A percentile compares a stretch with the other conserved stretches of the same genome.
phyloP scores from a whole-genome alignment of 202 grass and related monocot genomes.

The Carex arenaria region DNA sequence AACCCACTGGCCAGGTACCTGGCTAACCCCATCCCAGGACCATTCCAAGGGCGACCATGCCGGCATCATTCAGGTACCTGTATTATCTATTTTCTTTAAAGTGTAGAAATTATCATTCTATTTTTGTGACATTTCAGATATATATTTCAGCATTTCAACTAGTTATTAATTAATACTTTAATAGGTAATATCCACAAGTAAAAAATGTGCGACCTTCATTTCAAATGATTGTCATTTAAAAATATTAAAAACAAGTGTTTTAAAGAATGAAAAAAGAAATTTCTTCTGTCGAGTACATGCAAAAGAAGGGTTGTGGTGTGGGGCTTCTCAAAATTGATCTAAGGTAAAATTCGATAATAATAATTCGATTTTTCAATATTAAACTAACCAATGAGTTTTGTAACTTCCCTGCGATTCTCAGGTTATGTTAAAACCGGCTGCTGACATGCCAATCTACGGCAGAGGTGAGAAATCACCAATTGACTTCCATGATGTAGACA shows the following conservation, averaged over 20 bases:
- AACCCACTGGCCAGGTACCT: constrained; percentile 96
- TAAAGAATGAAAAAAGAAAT: background rate
- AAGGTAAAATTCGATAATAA: background rate
- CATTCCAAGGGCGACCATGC: constrained; percentile 73
- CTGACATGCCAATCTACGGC: constrained; percentile 55
- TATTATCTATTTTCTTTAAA: background rate
- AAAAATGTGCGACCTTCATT: background rate
- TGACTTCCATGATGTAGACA: constrained; percentile 67
- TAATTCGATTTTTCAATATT: background rate
- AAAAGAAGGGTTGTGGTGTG: background rate
- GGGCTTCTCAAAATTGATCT: background rate
- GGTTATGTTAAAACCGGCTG: constrained; percentile 94
- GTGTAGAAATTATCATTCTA: background rate
- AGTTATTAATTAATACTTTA: background rate
- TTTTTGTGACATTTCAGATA: background rate
- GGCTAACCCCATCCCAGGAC: constrained; percentile 67
- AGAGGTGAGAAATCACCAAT: constrained; percentile 48
- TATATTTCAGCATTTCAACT: background rate
- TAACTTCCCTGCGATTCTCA: constrained; percentile 29
- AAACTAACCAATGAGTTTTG: background rate
- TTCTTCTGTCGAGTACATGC: background rate
- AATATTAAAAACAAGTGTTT: background rate
- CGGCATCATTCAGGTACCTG: constrained; percentile 84
- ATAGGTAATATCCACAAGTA: background rate
- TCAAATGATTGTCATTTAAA: background rate